A percentile compares a stretch with the other conserved stretches of the same genome.
These are phyloP conservation scores for Xanthoparmelia taractica DNA, from an alignment of 495 filamentous ascomycete species.

Conservation along the genomic window DNA sequence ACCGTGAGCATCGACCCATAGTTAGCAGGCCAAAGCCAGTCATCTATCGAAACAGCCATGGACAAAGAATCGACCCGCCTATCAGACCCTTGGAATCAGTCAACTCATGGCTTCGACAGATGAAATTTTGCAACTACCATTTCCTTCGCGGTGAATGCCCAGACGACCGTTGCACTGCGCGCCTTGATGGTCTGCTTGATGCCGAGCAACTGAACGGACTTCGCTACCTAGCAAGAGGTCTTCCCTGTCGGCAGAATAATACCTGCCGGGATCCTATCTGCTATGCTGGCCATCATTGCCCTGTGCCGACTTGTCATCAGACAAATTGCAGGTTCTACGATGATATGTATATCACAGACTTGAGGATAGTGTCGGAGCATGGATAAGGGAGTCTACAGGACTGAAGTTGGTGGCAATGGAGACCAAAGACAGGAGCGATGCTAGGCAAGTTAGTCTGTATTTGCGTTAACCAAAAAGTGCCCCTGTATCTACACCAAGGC, in stretches of 20 bases:
- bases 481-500: too few species aligned
- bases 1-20: not conserved
- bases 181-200: not conserved
- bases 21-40: not conserved
- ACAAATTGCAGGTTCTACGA: not conserved
- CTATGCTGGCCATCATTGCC: not conserved
- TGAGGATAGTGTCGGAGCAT: not conserved
- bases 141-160: not conserved
- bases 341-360: not conserved
- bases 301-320: not conserved
- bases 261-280: not conserved
- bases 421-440: too few species aligned
- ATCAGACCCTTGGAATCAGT: not conserved
- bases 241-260: not conserved
- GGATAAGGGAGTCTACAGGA: not conserved
- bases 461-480: too few species aligned
- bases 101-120: not conserved
- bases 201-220: not conserved
- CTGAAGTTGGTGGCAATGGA: not conserved
- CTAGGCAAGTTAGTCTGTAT: too few species aligned
- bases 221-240: not conserved
- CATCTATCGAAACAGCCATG: not conserved
- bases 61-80: not conserved
- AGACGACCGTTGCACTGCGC: not conserved
- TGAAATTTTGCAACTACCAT: not conserved